phyloP scores from a whole-genome alignment of 148 eudicot genomes.

The Rhododendron vialii region DNA sequence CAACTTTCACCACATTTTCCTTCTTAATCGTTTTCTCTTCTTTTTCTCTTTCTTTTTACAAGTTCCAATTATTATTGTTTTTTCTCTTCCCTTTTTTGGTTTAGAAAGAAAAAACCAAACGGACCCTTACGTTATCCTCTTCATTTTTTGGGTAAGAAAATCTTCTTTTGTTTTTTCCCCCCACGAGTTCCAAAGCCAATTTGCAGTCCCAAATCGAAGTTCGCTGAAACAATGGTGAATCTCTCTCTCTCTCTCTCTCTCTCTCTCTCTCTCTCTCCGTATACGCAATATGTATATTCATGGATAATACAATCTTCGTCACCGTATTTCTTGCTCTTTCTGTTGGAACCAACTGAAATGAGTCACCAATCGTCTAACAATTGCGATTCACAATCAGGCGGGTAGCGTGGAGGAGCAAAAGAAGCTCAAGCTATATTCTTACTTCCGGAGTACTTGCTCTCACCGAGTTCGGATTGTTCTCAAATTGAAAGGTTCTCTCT shows the following conservation, averaged over 20 bases:
- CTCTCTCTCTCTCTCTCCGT: not conserved
- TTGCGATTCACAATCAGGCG: constrained; percentile 22
- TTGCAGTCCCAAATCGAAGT: too few relatives aligned
- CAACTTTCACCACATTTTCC: too few relatives aligned
- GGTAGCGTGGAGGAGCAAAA: constrained; percentile 7
- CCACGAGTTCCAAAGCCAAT: too few relatives aligned
- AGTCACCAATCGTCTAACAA: not conserved
- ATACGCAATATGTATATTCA: too few relatives aligned
- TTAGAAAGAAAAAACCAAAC: too few relatives aligned
- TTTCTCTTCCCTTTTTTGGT: too few relatives aligned
- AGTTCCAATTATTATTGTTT: too few relatives aligned
- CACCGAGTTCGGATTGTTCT: constrained; percentile 86
- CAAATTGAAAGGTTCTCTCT: constrained; percentile 56
- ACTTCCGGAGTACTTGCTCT: constrained; percentile 68
- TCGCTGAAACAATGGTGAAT: not conserved
- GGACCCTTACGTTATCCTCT: too few relatives aligned
- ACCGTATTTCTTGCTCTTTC: not conserved
- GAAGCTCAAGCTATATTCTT: constrained; percentile 72
- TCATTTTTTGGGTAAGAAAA: too few relatives aligned
- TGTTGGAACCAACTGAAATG: not conserved
- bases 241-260: not conserved
- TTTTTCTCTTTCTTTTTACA: too few relatives aligned
- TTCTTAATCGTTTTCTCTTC: too few relatives aligned
- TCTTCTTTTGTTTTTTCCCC: too few relatives aligned
- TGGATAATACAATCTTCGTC: not conserved